phyloP scores from a whole-genome alignment of 441 rosid species.

The Populus hybrid region DNA sequence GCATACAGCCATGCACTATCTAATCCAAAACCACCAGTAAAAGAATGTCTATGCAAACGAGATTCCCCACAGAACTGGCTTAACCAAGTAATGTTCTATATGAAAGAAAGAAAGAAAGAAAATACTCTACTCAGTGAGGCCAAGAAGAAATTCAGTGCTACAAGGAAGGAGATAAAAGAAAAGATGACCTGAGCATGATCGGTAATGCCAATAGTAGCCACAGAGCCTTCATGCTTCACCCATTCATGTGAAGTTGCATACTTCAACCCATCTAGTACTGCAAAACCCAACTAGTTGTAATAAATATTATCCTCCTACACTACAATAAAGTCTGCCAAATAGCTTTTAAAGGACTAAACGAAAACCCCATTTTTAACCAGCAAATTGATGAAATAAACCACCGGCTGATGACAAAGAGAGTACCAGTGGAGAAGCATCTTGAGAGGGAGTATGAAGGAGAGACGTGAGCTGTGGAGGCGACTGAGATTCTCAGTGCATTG shows the following conservation, averaged over 20 bases:
- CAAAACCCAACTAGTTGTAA: conserved; percentile 16
- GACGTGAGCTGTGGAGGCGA: conserved; percentile 86
- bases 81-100: not conserved
- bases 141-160: not conserved
- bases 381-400: not conserved
- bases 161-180: not conserved
- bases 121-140: not conserved
- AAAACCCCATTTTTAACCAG: not conserved
- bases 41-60: not conserved
- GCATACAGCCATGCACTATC: not conserved
- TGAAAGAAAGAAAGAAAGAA: not conserved
- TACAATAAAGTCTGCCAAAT: not conserved
- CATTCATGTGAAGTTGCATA: conserved; percentile 89
- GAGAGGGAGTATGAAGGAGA: conserved; percentile 59
- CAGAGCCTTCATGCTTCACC: conserved; percentile 90
- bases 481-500: conserved; percentile 96
- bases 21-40: not conserved
- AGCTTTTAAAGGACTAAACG: not conserved
- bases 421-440: conserved; percentile 88
- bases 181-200: conserved; percentile 87
- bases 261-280: conserved; percentile 90
- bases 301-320: not conserved
- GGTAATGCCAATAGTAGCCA: conserved; percentile 87
- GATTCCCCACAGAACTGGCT: not conserved
- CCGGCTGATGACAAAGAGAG: not conserved